Evolutionary conservation across 2,329 filamentous ascomycete species (phyloP), one percentile per base, ranked within the genome.

Genomic region (Colletotrichum kahawae): DNA sequence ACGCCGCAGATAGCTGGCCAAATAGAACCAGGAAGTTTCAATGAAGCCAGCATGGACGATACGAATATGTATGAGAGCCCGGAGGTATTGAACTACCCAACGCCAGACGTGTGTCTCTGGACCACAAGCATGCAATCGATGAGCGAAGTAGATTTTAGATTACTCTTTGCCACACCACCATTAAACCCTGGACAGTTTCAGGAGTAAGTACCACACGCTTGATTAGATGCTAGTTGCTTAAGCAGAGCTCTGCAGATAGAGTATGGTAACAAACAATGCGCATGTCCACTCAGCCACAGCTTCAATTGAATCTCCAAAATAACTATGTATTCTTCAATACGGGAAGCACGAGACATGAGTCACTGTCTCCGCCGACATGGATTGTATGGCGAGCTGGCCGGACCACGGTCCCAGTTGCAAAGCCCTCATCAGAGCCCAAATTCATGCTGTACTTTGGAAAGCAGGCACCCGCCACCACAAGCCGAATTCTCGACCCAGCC

Each of bases 381-480:
- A 79, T 43, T 3, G 70, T 72, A 27, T 79, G 78, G 21, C 13
- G 64, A 12, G 77, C 76, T 7, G 67, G 63, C 31, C 66, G 67
- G 21, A 78, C 36, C 21, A 51, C 62, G 7, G 70, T 78, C 1
- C 74, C 78, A 0, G 77, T 78, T 1, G 60, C 78, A n/a, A 70
- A 74, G 16, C 68, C 70, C 67, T 80, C 78, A 2, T 72, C 78
- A 0, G 77, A 76, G 13, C 79, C 79, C 9, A 78, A 56, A 38
- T 80, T 80, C 12, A 69, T 65, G 2, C 68, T 48, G 18, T 75
- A 78, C 13, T 68, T 64, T 6, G 79, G 79, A 34, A 78, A 79
- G 6, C 69, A 76, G 2, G 77, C 79, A 10, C 80, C 80, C 0
- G 80, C 79, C 27, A 81, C 60, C 3, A 80, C 33, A 10, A 81